These are phyloP conservation scores for Calonectria multiphialidica DNA, from an alignment of 2,329 filamentous ascomycete species.

Conservation along the genomic window DNA sequence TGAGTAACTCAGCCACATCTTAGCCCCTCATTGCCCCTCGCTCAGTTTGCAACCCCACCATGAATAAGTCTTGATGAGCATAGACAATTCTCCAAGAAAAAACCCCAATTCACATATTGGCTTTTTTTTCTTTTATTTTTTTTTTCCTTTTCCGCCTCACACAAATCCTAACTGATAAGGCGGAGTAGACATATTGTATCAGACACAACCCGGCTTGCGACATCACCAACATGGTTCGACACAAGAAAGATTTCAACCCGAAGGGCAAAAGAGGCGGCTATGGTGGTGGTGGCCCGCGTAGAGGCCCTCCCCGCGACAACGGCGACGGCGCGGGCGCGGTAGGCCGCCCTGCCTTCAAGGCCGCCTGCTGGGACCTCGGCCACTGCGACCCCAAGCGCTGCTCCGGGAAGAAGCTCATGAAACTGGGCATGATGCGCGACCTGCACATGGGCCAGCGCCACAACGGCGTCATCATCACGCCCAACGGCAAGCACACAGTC, in stretches of 20 bases:
- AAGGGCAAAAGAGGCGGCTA: slow-evolving; percentile 76
- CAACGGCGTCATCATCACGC: slow-evolving; percentile 91
- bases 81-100: not conserved
- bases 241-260: slow-evolving; percentile 88
- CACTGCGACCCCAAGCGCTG: slow-evolving; percentile 98
- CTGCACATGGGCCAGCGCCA: slow-evolving; percentile 93
- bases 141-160: not conserved
- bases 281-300: slow-evolving; percentile 63
- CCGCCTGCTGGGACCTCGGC: slow-evolving; percentile 96
- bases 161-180: not conserved
- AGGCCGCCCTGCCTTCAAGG: slow-evolving; percentile 77
- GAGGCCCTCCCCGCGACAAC: slow-evolving; percentile 61
- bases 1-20: not conserved
- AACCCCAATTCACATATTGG: not conserved
- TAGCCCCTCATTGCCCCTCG: slow-evolving; percentile 12
- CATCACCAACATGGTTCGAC: slow-evolving; percentile 79
- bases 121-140: not conserved
- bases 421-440: slow-evolving; percentile 92
- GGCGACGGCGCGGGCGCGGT: slow-evolving; percentile 44
- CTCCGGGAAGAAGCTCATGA: slow-evolving; percentile 95
- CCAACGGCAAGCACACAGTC: slow-evolving; percentile 88
- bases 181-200: not conserved
- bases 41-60: slow-evolving; percentile 7
- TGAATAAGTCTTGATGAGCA: not conserved
- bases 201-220: not conserved